phyloP scores from a whole-genome alignment of 805 yeast genomes.

The Candida sanyiensis region DNA sequence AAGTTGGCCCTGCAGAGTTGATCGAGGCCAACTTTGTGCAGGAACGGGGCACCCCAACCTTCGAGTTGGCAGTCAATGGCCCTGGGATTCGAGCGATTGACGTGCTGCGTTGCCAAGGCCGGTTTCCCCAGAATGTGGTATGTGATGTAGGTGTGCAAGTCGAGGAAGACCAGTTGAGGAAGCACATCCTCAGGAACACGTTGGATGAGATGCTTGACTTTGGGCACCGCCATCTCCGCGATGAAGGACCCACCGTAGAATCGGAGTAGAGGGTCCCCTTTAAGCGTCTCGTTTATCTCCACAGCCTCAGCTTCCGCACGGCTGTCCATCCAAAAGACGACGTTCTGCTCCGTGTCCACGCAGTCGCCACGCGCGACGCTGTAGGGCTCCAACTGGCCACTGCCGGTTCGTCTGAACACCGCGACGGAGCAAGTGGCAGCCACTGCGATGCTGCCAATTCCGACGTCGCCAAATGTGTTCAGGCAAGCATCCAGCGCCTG shows the following conservation, averaged over 20 bases:
- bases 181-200: conserved; percentile 18
- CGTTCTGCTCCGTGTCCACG: conserved; percentile 29
- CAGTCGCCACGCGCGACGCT: conserved; percentile 29
- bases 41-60: conserved; percentile 41
- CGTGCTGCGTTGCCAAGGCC: conserved; percentile 12
- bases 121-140: conserved; percentile 5
- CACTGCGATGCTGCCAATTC: conserved; percentile 30
- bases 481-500: conserved; percentile 27
- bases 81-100: too few relatives aligned
- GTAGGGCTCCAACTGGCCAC: conserved; percentile 24
- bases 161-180: conserved; percentile 36
- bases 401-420: conserved; percentile 28
- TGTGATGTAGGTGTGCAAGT: conserved; percentile 44
- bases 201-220: conserved; percentile 36
- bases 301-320: conserved; percentile 35
- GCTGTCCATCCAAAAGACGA: conserved; percentile 58
- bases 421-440: conserved; percentile 61
- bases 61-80: conserved; percentile 30
- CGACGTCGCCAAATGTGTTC: conserved; percentile 12
- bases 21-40: conserved; percentile 22
- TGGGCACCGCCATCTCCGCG: conserved; percentile 57
- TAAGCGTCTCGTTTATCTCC: conserved; percentile 13
- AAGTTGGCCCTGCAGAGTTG: conserved; percentile 13
- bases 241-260: conserved; percentile 41
- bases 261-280: conserved; percentile 18